Conservation (phyloP, 2,329 filamentous ascomycete genomes). For the Arthrobotrys conoides region DNA sequence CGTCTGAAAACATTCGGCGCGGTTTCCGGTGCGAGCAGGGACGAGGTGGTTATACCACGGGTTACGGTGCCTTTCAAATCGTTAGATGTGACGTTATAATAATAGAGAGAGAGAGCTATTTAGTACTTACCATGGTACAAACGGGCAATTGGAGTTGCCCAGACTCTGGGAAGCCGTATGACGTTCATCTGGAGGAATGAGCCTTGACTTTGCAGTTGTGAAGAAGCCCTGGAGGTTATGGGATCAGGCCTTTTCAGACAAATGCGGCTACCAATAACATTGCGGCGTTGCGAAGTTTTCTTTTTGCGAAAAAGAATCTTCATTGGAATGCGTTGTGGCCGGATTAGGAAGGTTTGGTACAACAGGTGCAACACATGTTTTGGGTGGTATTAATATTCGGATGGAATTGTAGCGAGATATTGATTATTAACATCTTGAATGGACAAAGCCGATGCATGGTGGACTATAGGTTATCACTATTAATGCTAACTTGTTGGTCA, state of each 20-base stretch:
- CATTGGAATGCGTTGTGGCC: constrained; percentile 9
- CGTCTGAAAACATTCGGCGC: constrained; percentile 6
- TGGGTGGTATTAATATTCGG: constrained; percentile 6
- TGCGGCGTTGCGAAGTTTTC: constrained; percentile 10
- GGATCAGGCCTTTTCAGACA: background rate
- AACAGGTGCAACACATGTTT: constrained; percentile 40
- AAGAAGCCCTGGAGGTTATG: background rate
- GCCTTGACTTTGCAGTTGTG: constrained; percentile 22
- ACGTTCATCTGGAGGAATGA: constrained; percentile 48
- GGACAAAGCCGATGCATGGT: background rate
- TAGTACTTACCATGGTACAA: constrained; percentile 33
- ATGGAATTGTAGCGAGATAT: constrained; percentile 13
- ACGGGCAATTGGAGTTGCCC: constrained; percentile 39
- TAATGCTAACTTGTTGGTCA: background rate
- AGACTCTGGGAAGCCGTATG: constrained; percentile 37
- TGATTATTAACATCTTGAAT: background rate
- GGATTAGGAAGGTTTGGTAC: constrained; percentile 51
- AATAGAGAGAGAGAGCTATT: background rate
- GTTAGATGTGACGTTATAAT: background rate
- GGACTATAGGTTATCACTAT: background rate
- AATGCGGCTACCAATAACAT: constrained; percentile 32
- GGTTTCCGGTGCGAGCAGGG: constrained; percentile 16
- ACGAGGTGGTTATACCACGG: constrained; percentile 27
- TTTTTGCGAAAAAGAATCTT: constrained; percentile 36
- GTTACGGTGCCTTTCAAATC: background rate